These are phyloP conservation scores for Saussurea involucrata DNA, from an alignment of 129 eudicot species.

Conservation along the genomic window DNA sequence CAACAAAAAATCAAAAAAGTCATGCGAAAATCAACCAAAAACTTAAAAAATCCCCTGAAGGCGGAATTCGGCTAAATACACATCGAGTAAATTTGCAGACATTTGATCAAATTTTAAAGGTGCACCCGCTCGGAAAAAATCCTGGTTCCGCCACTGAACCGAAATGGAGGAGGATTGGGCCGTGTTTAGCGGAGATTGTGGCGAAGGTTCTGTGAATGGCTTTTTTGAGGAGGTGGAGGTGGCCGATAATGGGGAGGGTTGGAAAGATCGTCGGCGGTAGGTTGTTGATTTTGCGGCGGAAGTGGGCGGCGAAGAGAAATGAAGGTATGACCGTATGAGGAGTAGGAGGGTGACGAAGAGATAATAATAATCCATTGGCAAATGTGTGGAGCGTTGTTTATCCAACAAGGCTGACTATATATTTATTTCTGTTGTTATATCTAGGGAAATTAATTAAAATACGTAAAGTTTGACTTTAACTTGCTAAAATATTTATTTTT, in stretches of 20 bases:
- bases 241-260: constrained; percentile 25
- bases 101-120: no score
- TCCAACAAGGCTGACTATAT: not conserved
- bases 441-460: no score
- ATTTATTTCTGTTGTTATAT: no score
- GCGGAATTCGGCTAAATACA: no score
- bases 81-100: no score
- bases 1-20: no score
- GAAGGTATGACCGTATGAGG: not conserved
- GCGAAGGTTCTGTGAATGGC: constrained; percentile 15
- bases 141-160: no score
- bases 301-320: not conserved
- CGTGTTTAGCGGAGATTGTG: constrained; percentile 17
- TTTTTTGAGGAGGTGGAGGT: constrained; percentile 5
- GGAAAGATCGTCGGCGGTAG: constrained; percentile 24
- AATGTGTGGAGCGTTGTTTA: not conserved
- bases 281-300: not conserved
- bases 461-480: no score
- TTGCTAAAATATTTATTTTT: no score
- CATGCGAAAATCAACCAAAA: no score
- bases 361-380: not conserved
- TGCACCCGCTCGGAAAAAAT: no score
- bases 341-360: not conserved
- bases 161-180: constrained; percentile 22
- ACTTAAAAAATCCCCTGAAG: no score